Conservation (phyloP, 805 yeast species). For the Starmerella potacharoeniae region DNA sequence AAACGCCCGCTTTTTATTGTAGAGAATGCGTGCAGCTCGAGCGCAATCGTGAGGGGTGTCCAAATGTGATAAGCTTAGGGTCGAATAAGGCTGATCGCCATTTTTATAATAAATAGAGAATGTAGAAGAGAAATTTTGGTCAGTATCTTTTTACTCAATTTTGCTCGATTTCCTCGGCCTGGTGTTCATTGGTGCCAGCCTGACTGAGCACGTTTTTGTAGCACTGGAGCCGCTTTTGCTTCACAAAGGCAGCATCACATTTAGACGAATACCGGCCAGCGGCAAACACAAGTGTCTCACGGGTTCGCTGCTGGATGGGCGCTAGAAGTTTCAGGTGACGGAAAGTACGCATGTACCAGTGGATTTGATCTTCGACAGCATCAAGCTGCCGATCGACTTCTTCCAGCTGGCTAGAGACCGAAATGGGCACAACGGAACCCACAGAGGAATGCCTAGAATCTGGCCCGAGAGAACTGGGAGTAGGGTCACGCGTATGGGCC, state of each 20-base stretch:
- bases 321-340: conserved; percentile 37
- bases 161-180: no score
- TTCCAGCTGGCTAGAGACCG: not conserved
- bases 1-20: not conserved
- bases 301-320: conserved; percentile 45
- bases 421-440: not conserved
- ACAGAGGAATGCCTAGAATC: not conserved
- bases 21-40: conserved; percentile 1
- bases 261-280: conserved; percentile 40
- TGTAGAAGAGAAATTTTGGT: not conserved
- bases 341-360: conserved; percentile 30
- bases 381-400: conserved; percentile 30
- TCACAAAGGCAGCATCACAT: conserved; percentile 48
- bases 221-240: conserved; percentile 36
- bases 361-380: conserved; percentile 28
- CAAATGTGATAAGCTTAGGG: not conserved
- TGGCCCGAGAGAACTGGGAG: not conserved
- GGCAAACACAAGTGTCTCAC: conserved; percentile 37
- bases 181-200: conserved; percentile 10
- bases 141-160: not conserved
- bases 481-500: not conserved
- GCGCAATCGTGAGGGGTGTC: conserved; percentile 2
- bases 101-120: not conserved
- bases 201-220: conserved; percentile 32
- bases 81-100: conserved; percentile 2